Evolutionary conservation across 2,329 filamentous ascomycete species (phyloP).

Genomic region (Penicillium hordei): DNA sequence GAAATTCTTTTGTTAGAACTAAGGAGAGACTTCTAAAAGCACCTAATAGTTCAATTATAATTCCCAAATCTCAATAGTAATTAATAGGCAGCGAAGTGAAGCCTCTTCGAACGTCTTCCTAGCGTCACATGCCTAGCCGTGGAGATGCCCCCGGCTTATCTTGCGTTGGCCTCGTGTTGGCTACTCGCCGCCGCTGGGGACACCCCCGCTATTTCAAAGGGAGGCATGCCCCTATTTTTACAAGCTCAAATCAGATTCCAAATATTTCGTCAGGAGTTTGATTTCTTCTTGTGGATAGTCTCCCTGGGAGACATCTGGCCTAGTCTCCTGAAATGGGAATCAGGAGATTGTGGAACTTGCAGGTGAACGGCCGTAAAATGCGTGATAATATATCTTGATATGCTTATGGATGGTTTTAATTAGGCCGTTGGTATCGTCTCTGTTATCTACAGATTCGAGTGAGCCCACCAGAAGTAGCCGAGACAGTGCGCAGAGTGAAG

Average conservation of each 20-base stretch:
- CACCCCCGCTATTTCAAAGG: too few relatives aligned
- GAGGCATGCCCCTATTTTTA: too few relatives aligned
- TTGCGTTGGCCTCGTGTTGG: too few relatives aligned
- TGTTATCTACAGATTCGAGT: neutral
- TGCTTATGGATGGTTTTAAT: neutral
- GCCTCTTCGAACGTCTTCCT: neutral
- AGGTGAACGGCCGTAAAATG: neutral
- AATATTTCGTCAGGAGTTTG: too few relatives aligned
- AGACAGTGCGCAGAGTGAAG: neutral
- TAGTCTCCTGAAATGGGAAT: neutral
- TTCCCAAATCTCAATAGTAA: neutral
- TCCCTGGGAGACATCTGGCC: too few relatives aligned
- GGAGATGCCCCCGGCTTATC: too few relatives aligned
- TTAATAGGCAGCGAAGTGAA: neutral
- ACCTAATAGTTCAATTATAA: neutral
- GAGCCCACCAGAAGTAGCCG: neutral
- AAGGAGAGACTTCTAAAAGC: neutral
- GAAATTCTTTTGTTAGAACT: neutral
- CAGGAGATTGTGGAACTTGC: neutral
- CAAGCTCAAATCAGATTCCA: too few relatives aligned
- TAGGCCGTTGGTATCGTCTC: neutral
- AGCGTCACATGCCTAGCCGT: too few relatives aligned
- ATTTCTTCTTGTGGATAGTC: too few relatives aligned
- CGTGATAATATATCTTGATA: neutral
- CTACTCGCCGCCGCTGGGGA: too few relatives aligned